Percentiles rank a stretch among this genome's conserved stretches.
Conservation (phyloP, 2,329 filamentous ascomycete genomes). For the Graphiopsis chlorocephala region DNA sequence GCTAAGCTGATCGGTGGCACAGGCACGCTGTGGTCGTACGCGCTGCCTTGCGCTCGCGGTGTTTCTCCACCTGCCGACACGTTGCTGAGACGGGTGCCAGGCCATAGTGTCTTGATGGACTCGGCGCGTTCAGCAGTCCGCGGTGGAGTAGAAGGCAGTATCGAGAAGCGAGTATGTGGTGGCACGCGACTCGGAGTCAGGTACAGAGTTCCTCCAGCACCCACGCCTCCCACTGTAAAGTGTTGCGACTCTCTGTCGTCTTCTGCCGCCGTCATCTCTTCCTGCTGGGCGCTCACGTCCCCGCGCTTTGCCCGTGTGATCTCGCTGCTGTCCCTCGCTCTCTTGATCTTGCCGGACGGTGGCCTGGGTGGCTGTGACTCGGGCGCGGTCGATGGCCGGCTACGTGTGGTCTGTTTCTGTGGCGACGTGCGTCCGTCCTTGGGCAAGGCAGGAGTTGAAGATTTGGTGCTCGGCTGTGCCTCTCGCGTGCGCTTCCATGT, state of each 20-base stretch:
- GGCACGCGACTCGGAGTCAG: slow-evolving; percentile 39
- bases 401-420: background rate
- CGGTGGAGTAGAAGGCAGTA: slow-evolving; percentile 30
- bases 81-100: slow-evolving; percentile 1
- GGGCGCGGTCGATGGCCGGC: slow-evolving; percentile 2
- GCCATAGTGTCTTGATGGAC: slow-evolving; percentile 13
- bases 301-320: slow-evolving; percentile 20
- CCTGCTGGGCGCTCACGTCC: background rate
- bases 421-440: background rate
- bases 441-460: slow-evolving; percentile 16
- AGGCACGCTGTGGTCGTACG: slow-evolving; percentile 19
- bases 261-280: slow-evolving; percentile 13
- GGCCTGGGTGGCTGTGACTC: background rate
- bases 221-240: slow-evolving; percentile 49
- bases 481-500: slow-evolving; percentile 26
- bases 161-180: slow-evolving; percentile 21
- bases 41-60: slow-evolving; percentile 1
- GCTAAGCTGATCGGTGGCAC: slow-evolving; percentile 26
- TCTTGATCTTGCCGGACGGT: slow-evolving; percentile 22
- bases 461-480: slow-evolving; percentile 22
- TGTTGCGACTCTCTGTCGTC: slow-evolving; percentile 33
- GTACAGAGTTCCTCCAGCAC: slow-evolving; percentile 47
- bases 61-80: background rate
- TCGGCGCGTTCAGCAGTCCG: slow-evolving; percentile 24
- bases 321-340: slow-evolving; percentile 24